Base-by-base conservation (phyloP, 768 basidiomycete species). In the Tulasnella sp. region DNA sequence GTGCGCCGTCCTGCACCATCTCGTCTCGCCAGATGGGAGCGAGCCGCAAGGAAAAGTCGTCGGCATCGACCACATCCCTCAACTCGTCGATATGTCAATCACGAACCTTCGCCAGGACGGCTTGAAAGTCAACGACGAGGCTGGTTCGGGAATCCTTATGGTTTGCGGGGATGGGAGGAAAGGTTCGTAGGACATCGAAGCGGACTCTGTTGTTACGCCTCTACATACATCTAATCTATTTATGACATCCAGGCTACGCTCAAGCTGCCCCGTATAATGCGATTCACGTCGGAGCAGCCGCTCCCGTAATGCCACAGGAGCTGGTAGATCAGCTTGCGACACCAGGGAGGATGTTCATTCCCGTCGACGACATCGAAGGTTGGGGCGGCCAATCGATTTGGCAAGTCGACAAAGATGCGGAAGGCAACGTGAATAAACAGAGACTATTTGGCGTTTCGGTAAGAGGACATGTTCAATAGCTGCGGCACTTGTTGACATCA, bases 221-320 rank as follows among this genome's bases (percentile, higher is more conserved):
- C 56, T 72, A n/a, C 14, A 12, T 39, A 21, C 36, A 52, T 46
- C 14, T 5, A 39, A 24, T 34, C 24, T 18, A 44, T 44, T 16
- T 14, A n/a, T n/a, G n/a, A n/a, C n/a, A n/a, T 44, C 18, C 80
- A 90, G 92, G 88, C 3, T 81, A 78, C 14, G 5, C 71, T 27
- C 77, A 38, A 52, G 52, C 46, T 83, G 86, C 84, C 12, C 93
- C 93, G 0, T 95, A 91, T 83, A 89, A 95, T 80, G 92, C 91
- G 0, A 98, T 98, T 74, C 97, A 99, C 82, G 97, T 98, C 48
- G 97, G 97, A 4, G 97, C 97, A 0, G 97, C 97, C 0, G 92
- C 97, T 0, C 92, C 94, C 0, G 87, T 83, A 0, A 85, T 96
- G 19, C 96, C 97, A 0, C 84, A 89, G 31, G 84, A 88, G 0